Conservation (phyloP, 1,284 basidiomycete genomes). For the Peniophora sp. region DNA sequence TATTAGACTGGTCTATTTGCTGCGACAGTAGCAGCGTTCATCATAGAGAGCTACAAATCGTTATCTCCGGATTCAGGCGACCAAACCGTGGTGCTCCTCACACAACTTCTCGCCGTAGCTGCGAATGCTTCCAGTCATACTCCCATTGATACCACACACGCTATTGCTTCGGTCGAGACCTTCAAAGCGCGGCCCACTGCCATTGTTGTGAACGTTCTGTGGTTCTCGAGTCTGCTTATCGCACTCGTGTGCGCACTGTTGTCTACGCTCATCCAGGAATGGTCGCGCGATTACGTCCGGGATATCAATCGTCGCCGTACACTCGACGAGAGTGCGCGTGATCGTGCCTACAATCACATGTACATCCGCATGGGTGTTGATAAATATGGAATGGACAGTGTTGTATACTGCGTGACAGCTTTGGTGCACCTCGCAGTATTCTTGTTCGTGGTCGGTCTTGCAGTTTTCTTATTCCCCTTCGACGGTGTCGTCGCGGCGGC, state of each 20-base stretch:
- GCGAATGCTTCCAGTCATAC: not conserved
- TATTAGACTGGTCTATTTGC: constrained; percentile 14
- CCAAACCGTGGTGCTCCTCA: constrained; percentile 5
- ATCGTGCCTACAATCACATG: not conserved
- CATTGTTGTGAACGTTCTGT: not conserved
- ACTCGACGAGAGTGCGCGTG: not conserved
- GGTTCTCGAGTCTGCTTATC: not conserved
- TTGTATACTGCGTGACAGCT: not conserved
- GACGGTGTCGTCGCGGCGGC: not conserved
- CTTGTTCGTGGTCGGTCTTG: not conserved
- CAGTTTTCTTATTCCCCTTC: not conserved
- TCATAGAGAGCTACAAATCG: constrained; percentile 11
- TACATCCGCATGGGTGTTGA: not conserved
- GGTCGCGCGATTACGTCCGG: not conserved
- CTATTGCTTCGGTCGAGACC: not conserved
- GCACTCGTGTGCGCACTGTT: not conserved
- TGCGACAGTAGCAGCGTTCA: constrained; percentile 13
- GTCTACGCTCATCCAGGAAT: not conserved
- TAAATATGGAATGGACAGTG: not conserved
- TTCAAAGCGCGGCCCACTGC: not conserved
- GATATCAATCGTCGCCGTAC: not conserved
- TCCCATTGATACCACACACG: not conserved
- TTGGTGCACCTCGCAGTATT: not conserved
- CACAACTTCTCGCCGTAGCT: constrained; percentile 4
- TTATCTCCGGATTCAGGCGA: constrained; percentile 7